Evolutionary conservation across 345 rosid species (phyloP), one percentile per base, ranked within the genome.

Genomic region (Bretschneidera sinensis): DNA sequence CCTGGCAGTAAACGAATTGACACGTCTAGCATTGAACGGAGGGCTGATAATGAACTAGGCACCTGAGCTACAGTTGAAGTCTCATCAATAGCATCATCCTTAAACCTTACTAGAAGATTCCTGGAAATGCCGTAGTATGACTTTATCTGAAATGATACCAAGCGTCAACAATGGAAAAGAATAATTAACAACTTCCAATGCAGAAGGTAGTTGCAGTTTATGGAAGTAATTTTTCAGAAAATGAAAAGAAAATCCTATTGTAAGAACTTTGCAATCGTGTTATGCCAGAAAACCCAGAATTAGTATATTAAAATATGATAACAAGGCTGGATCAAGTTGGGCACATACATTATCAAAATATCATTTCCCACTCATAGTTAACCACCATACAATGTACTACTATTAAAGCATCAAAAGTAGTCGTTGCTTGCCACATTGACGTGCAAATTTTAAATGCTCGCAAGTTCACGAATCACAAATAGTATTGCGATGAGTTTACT

Each of bases 1-100:
- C 99, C 99, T 0, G 96, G 88, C 71, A 94, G 57, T 63, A 70
- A 43, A 51, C 96, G 95, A 71, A 88, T 85, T 49, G 99, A 94
- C 97, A 94, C 83, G 78, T 94, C 97, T 49, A 94, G 81, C 91
- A 83, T 81, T 61, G 99, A 83, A 74, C 97, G 88, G 17, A 94
- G 82, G 48, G 96, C 90, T 47, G 99, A 76, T 55, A 88, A 95
- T 56, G 92, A 86, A 68, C 99, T 88, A 52, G 90, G 92, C 48
- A 88, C 84, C 72, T 83, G 84, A 66, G 99, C 97, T 68, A 94
- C 76, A 9, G 79, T 70, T 60, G 96, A 60, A 43, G 99, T 94
- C 76, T 90, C 97, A 73, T 94, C 97, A 45, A 94, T 88, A 31
- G 78, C 22, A 66, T 94, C 99, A 24, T 90, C 97, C 76, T 82